Evolutionary conservation across 2,329 filamentous ascomycete genomes (phyloP).

Genomic region (Dissoconium aciculare): DNA sequence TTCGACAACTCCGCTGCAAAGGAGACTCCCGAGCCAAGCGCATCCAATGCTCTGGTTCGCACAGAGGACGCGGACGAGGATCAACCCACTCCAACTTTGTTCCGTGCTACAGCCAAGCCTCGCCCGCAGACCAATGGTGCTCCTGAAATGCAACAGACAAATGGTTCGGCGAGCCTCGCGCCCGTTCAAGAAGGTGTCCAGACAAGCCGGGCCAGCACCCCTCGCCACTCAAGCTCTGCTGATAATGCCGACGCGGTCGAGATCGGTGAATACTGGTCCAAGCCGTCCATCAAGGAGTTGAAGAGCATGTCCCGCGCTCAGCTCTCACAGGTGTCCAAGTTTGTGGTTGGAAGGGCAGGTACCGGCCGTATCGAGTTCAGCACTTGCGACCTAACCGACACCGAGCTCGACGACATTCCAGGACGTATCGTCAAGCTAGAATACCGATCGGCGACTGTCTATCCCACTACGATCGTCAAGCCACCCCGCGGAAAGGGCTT

Average conservation of each 20-base stretch:
- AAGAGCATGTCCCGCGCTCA: constrained; percentile 66
- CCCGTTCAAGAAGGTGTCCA: constrained; percentile 52
- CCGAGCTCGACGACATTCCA: constrained; percentile 67
- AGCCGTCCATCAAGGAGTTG: constrained; percentile 59
- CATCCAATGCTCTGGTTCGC: constrained; percentile 35
- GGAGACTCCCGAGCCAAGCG: constrained; percentile 24
- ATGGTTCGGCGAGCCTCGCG: constrained; percentile 37
- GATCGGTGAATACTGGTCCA: constrained; percentile 76
- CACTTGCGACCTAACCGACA: constrained; percentile 52
- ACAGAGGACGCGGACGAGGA: constrained; percentile 28
- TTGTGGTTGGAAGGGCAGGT: constrained; percentile 68
- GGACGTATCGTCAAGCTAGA: constrained; percentile 62
- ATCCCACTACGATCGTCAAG: constrained; percentile 60
- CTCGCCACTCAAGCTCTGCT: background rate
- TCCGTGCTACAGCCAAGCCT: constrained; percentile 29
- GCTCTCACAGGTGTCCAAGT: constrained; percentile 55
- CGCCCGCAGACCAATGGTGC: constrained; percentile 26
- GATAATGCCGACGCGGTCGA: constrained; percentile 21
- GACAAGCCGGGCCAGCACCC: background rate
- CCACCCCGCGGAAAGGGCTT: constrained; percentile 73
- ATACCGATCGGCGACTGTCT: constrained; percentile 74
- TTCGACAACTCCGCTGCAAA: constrained; percentile 53
- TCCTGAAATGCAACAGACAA: constrained; percentile 55
- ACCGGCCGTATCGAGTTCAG: constrained; percentile 74
- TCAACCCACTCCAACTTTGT: constrained; percentile 39